A percentile compares a stretch with the other conserved stretches of the same genome.
phyloP scores from a whole-genome alignment of 2,329 filamentous ascomycete genomes.

The Cordyceps pruinosa region DNA sequence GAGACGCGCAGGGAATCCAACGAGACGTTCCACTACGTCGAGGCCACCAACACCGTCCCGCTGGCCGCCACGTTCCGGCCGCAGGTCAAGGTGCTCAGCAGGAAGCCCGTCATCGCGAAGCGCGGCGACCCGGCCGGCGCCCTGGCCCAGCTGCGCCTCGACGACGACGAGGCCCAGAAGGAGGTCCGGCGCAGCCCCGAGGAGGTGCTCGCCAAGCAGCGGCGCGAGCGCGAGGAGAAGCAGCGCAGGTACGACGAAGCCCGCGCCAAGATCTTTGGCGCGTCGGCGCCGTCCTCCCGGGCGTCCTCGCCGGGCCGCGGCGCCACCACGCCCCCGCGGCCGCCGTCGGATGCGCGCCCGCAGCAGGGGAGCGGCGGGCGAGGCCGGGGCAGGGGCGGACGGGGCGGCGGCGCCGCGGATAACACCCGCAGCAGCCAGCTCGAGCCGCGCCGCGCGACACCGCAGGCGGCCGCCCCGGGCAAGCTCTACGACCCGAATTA shows the following conservation, averaged over 20 bases:
- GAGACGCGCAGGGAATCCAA: conserved; percentile 56
- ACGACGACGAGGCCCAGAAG: conserved; percentile 55
- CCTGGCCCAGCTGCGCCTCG: conserved; percentile 38
- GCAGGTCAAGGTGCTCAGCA: conserved; percentile 74
- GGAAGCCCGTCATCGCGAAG: conserved; percentile 63
- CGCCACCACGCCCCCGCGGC: conserved; percentile 46
- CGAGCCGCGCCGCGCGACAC: not conserved
- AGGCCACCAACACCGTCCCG: conserved; percentile 56
- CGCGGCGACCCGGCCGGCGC: conserved; percentile 49
- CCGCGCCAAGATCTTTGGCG: conserved; percentile 79
- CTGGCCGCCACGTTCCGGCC: conserved; percentile 67
- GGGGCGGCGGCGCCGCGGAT: conserved; percentile 32
- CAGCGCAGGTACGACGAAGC: conserved; percentile 85
- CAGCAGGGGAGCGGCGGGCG: not conserved
- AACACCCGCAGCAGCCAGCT: conserved; percentile 19
- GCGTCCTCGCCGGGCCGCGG: conserved; percentile 52
- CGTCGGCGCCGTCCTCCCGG: conserved; percentile 46
- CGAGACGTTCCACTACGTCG: conserved; percentile 68
- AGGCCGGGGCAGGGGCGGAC: conserved; percentile 36
- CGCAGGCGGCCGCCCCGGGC: conserved; percentile 18
- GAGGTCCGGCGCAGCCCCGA: conserved; percentile 62
- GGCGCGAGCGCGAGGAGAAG: conserved; percentile 79
- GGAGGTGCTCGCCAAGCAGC: conserved; percentile 70
- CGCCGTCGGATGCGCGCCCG: conserved; percentile 18
- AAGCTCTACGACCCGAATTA: conserved; percentile 75